Conservation (phyloP, 2,329 filamentous ascomycete genomes). For the Trichoderma semiorbis region DNA sequence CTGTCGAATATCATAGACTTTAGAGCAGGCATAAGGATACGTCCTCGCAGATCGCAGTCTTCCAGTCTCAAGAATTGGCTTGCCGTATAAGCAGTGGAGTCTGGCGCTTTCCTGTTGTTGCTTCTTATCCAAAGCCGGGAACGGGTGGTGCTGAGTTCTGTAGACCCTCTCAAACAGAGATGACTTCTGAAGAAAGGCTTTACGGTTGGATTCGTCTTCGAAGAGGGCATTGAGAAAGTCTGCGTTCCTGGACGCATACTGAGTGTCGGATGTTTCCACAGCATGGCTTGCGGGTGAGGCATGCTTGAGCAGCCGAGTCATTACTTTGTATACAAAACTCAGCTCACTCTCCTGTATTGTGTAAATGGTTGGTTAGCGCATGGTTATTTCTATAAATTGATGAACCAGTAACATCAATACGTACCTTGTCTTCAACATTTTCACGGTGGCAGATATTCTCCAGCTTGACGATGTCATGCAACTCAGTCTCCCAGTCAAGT, state of each 20-base stretch:
- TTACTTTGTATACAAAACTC: conserved; percentile 45
- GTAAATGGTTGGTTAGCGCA: not conserved
- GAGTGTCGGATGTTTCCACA: conserved; percentile 32
- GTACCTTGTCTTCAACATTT: conserved; percentile 39
- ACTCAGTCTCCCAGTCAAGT: conserved; percentile 42
- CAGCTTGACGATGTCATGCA: conserved; percentile 44
- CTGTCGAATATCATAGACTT: conserved; percentile 70
- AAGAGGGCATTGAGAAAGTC: conserved; percentile 45
- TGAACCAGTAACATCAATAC: conserved; percentile 4
- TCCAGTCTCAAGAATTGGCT: conserved; percentile 47
- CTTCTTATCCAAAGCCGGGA: conserved; percentile 19
- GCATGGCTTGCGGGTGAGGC: conserved; percentile 37
- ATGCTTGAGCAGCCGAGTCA: conserved; percentile 45
- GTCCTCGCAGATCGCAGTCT: conserved; percentile 36
- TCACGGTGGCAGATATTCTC: conserved; percentile 39
- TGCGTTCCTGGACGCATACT: conserved; percentile 46
- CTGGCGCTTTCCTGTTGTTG: conserved; percentile 64
- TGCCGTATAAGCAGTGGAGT: conserved; percentile 66
- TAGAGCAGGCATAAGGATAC: conserved; percentile 62
- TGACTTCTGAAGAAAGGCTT: conserved; percentile 62
- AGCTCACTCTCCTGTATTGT: conserved; percentile 40
- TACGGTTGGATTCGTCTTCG: conserved; percentile 46
- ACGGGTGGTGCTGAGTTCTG: not conserved
- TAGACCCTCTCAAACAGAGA: conserved; percentile 56
- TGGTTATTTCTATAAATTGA: no score